Base-by-base conservation (phyloP, 306 rosid species). In the Lathyrus oleraceus region DNA sequence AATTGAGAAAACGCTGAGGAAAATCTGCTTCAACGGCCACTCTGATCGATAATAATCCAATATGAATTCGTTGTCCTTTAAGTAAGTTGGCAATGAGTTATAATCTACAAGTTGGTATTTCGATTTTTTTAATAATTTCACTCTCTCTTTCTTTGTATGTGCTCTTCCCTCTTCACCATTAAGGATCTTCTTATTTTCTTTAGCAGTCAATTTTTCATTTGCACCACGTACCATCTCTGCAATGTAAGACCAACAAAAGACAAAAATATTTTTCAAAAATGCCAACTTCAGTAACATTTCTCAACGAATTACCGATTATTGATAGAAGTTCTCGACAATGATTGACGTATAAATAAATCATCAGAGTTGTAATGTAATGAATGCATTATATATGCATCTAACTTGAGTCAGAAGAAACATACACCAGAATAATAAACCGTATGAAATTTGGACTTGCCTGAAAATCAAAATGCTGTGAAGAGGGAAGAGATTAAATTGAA, bases 31-130 rank as follows among this genome's bases (percentile, higher is more conserved):
- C 76, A 88, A 48, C 8, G 94, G 84, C 94, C 94, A 88, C 36
- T 85, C 85, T 28, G 94, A 23, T 79, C 90, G 67, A 66, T 85
- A 88, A 64, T 83, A 45, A 63, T 78, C 81, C 27, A 83, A 72
- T 61, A 88, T 88, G 78, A 54, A 88, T 11, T 88, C 87, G 61
- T 87, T 88, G 76, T 88, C 93, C 56, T 72, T 88, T 62, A 83
- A 69, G 56, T 59, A 88, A 10, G 64, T 45, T 56, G 94, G 88
- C 72, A 88, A 67, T 69, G 86, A 69, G 70, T 81, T 80, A 78
- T 78, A 87, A 14, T 83, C 89, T 65, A 87, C 67, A 60, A 87
- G 90, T 39, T 81, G 86, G 65, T 79, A 77, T 62, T 75, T 84
- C 25, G 76, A 74, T 69, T 77, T 79, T 75, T 67, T 71, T 83